These are phyloP conservation scores for Cynara cardunculus DNA, from an alignment of 129 eudicot species.

Conservation along the genomic window DNA sequence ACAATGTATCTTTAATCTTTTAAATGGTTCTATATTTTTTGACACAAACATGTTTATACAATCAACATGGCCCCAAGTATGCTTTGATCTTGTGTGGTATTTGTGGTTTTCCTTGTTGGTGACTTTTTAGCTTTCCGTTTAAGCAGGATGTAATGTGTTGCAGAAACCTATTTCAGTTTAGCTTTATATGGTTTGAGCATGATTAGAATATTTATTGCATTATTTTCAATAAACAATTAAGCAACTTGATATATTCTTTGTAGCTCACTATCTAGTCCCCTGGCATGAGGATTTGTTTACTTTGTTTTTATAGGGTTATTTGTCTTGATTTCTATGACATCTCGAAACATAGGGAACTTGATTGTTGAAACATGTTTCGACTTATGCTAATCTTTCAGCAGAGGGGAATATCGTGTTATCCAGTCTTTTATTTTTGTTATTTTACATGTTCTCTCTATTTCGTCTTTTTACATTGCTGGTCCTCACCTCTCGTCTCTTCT, in stretches of 20 bases:
- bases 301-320: background rate
- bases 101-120: background rate
- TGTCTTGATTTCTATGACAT: background rate
- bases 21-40: background rate
- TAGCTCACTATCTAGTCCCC: background rate
- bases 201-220: background rate
- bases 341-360: background rate
- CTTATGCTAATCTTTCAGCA: background rate
- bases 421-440: background rate
- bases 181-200: no score
- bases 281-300: background rate
- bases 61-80: background rate
- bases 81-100: background rate
- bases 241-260: background rate
- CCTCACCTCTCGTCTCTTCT: background rate
- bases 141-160: background rate
- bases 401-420: background rate
- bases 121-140: background rate
- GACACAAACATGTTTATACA: background rate
- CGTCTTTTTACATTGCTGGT: background rate
- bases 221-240: background rate
- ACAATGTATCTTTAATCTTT: background rate
- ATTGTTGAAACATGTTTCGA: background rate
- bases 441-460: background rate
- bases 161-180: background rate